Evolutionary conservation across 176 grass and related monocot species (phyloP).

Genomic region (Musa itinerans): DNA sequence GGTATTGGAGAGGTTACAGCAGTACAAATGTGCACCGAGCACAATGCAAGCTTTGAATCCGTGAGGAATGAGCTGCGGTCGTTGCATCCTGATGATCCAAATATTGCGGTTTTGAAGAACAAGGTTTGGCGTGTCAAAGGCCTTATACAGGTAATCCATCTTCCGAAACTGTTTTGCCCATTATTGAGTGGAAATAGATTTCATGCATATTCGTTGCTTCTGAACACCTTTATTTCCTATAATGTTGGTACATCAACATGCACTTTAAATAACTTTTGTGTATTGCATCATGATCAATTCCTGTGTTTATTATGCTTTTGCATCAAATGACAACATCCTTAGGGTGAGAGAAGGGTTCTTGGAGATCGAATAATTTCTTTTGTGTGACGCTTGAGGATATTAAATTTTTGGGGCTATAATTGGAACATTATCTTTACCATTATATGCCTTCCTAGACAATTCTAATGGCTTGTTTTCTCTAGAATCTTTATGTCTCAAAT

Average conservation of each 20-base stretch:
- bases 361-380: background rate
- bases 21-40: constrained; percentile 44
- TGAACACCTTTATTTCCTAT: background rate
- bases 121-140: constrained; percentile 70
- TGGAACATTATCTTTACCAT: background rate
- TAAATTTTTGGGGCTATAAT: background rate
- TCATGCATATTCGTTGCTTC: background rate
- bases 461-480: background rate
- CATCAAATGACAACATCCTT: background rate
- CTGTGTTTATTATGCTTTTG: background rate
- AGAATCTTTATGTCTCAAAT: background rate
- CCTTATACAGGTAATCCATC: constrained; percentile 47
- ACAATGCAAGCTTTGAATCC: constrained; percentile 40
- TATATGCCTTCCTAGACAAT: background rate
- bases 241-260: background rate
- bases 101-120: constrained; percentile 47
- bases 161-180: background rate
- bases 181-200: background rate
- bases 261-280: background rate
- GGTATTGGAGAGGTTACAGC: constrained; percentile 30
- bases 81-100: constrained; percentile 45
- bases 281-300: background rate
- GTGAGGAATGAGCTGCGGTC: constrained; percentile 44
- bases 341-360: background rate
- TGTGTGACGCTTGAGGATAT: background rate